These are phyloP conservation scores for Ziziphus jujuba DNA, from an alignment of 306 rosid genomes.

Conservation along the genomic window DNA sequence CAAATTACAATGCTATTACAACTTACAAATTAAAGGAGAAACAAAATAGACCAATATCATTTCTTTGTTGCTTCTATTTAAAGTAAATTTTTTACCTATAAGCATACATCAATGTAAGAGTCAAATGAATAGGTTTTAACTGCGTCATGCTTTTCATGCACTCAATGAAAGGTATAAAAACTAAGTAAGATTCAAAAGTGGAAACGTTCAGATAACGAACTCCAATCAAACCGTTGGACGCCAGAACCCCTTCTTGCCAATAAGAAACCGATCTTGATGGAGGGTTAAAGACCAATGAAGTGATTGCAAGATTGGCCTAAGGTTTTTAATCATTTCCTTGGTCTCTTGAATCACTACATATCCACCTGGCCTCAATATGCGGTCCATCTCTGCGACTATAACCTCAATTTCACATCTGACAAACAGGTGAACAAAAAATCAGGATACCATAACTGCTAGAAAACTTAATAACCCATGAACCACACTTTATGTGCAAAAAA, in stretches of 20 bases:
- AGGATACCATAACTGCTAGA: background rate
- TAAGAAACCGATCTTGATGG: conserved; percentile 57
- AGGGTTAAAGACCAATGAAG: conserved; percentile 73
- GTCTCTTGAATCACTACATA: conserved; percentile 67
- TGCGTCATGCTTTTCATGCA: background rate
- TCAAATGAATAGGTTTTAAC: background rate
- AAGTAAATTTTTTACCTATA: conserved; percentile 1
- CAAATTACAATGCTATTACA: too few species aligned
- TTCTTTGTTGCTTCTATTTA: background rate
- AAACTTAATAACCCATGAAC: background rate
- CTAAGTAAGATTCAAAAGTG: background rate
- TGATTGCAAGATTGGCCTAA: conserved; percentile 59
- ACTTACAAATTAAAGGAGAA: too few species aligned
- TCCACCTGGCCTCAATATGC: conserved; percentile 84
- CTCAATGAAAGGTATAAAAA: conserved; percentile 17
- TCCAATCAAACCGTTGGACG: conserved; percentile 48
- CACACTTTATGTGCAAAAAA: too few species aligned
- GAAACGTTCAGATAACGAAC: background rate
- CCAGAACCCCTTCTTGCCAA: conserved; percentile 81
- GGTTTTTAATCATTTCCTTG: conserved; percentile 56
- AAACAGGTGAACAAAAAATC: conserved; percentile 16
- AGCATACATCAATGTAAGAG: background rate
- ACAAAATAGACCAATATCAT: background rate
- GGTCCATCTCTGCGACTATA: conserved; percentile 75
- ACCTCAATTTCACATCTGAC: conserved; percentile 65